Conservation (phyloP, 495 filamentous ascomycete genomes). For the Penicillium bovifimosum region DNA sequence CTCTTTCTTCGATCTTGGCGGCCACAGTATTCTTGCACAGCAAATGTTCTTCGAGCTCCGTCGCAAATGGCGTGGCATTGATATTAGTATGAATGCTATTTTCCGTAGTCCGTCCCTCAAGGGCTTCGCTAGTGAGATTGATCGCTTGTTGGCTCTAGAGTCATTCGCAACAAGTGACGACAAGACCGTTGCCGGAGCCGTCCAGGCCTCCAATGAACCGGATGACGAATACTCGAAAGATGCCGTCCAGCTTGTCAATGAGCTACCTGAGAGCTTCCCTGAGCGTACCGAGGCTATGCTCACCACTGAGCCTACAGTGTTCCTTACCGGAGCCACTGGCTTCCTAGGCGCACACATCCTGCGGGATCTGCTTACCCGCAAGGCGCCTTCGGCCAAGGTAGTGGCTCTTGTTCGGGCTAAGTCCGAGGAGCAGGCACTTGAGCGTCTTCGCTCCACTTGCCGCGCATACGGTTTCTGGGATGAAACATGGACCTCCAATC, state of each 20-base stretch:
- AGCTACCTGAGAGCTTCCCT: conserved; percentile 41
- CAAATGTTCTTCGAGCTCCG: conserved; percentile 70
- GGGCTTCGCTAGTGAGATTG: conserved; percentile 69
- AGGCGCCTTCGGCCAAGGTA: conserved; percentile 54
- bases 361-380: conserved; percentile 61
- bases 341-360: conserved; percentile 85
- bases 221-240: conserved; percentile 64
- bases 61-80: conserved; percentile 55
- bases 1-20: conserved; percentile 83
- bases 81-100: conserved; percentile 71
- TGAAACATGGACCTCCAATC: conserved; percentile 56
- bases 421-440: conserved; percentile 44
- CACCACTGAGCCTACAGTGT: conserved; percentile 49
- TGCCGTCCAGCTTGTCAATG: conserved; percentile 50
- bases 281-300: conserved; percentile 24
- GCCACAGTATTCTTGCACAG: conserved; percentile 82
- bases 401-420: conserved; percentile 72
- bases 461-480: conserved; percentile 74
- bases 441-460: conserved; percentile 42
- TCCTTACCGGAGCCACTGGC: conserved; percentile 88
- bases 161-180: conserved; percentile 32
- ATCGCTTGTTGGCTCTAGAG: conserved; percentile 48
- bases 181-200: conserved; percentile 20
- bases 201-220: conserved; percentile 23
- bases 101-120: conserved; percentile 71